Percentiles rank a stretch among this genome's conserved stretches.
Conservation (phyloP, 352 stramenopile genomes). For the Globisporangium megalacanthum region DNA sequence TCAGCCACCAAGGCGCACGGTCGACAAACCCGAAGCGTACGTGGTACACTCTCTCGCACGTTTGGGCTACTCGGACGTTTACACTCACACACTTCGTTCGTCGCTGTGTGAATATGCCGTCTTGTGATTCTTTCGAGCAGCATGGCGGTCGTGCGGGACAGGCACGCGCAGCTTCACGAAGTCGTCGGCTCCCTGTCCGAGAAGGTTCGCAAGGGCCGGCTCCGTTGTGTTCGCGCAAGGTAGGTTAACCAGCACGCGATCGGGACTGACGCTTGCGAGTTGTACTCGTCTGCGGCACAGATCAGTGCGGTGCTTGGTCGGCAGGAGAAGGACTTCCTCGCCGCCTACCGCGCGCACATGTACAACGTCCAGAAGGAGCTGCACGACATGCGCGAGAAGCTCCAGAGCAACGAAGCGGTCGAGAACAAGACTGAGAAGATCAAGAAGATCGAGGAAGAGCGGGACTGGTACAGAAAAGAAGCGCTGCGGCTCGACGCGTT, state of each 20-base stretch:
- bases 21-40: conserved; percentile 50
- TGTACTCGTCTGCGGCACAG: conserved; percentile 10
- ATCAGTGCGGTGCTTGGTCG: conserved; percentile 86
- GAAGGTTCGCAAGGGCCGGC: conserved; percentile 30
- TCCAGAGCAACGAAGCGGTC: conserved; percentile 85
- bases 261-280: background rate
- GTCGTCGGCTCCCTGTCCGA: conserved; percentile 81
- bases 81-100: background rate
- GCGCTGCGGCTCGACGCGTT: conserved; percentile 88
- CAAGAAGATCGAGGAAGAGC: conserved; percentile 91
- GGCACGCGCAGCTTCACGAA: conserved; percentile 73
- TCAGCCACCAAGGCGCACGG: conserved; percentile 4
- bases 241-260: background rate
- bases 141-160: conserved; percentile 73
- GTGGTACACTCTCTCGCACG: background rate
- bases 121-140: conserved; percentile 15
- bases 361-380: conserved; percentile 94
- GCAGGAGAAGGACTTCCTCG: conserved; percentile 91
- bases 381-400: conserved; percentile 86
- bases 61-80: background rate
- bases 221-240: background rate
- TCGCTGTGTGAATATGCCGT: background rate
- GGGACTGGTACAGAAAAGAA: conserved; percentile 93
- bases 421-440: conserved; percentile 89
- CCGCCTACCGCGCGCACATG: conserved; percentile 93